Conservation (phyloP, 331 rosid genomes). For the Prunus yedoensis region DNA sequence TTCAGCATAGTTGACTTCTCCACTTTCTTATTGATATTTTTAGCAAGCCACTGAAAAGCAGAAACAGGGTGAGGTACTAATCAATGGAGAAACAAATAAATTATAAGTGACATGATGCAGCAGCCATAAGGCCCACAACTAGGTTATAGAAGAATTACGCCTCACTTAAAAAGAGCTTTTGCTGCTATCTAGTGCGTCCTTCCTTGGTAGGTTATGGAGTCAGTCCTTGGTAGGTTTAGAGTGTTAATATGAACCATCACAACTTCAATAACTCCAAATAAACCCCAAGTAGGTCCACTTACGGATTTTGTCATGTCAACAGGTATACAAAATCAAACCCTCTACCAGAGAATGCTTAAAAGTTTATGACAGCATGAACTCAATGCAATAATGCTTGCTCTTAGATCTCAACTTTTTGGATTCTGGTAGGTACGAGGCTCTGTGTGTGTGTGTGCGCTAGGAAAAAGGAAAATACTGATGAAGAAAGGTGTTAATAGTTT, state of each 20-base stretch:
- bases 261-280: background rate
- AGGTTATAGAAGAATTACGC: too few species aligned
- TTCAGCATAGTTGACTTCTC: constrained; percentile 49
- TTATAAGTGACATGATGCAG: background rate
- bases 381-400: background rate
- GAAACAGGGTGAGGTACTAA: constrained; percentile 32
- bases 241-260: background rate
- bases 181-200: too few species aligned
- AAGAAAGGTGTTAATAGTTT: background rate
- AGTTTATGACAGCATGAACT: background rate
- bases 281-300: background rate
- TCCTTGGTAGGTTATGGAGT: background rate
- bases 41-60: constrained; percentile 76
- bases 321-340: background rate
- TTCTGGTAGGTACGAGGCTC: too few species aligned
- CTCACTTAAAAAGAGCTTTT: too few species aligned
- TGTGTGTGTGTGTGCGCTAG: background rate
- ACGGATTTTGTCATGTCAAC: background rate
- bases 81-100: background rate
- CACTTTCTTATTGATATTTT: constrained; percentile 52
- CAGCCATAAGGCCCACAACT: background rate
- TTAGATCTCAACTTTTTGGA: background rate
- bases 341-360: background rate
- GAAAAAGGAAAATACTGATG: background rate
- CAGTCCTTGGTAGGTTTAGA: background rate